phyloP scores from a whole-genome alignment of 2,329 filamentous ascomycete genomes.

The Colletotrichum eremochloae region DNA sequence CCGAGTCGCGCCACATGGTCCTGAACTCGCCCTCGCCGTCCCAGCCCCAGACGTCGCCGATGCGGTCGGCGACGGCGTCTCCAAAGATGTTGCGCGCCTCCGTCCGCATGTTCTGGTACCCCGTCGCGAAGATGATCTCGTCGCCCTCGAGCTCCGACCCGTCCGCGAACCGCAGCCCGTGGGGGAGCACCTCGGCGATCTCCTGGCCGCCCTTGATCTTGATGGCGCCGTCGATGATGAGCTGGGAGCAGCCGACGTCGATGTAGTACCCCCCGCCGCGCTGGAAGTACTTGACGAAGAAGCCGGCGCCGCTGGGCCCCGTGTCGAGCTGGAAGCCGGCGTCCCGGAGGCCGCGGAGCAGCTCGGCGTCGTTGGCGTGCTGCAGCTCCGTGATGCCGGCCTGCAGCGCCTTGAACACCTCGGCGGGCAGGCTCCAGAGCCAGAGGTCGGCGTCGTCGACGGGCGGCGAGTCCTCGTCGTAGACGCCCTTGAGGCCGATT shows the following conservation, averaged over 20 bases:
- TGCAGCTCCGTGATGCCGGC: constrained; percentile 55
- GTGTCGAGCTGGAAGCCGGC: constrained; percentile 73
- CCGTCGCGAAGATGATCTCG: constrained; percentile 61
- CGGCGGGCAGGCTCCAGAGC: constrained; percentile 68
- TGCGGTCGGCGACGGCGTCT: constrained; percentile 60
- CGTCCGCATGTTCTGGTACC: constrained; percentile 67
- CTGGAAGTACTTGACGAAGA: constrained; percentile 59
- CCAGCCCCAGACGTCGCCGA: constrained; percentile 62
- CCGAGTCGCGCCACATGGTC: constrained; percentile 50
- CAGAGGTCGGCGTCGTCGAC: constrained; percentile 76
- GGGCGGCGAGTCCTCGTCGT: constrained; percentile 67
- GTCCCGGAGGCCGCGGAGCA: constrained; percentile 60
- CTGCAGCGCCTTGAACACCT: constrained; percentile 73
- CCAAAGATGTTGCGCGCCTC: constrained; percentile 63
- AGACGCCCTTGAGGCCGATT: constrained; percentile 66
- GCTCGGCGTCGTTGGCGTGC: constrained; percentile 54
- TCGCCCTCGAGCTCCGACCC: constrained; percentile 51
- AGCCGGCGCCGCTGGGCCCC: constrained; percentile 62
- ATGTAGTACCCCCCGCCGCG: constrained; percentile 50
- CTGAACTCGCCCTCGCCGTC: constrained; percentile 62
- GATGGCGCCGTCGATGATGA: constrained; percentile 51
- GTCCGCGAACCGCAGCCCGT: constrained; percentile 59
- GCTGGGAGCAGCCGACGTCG: constrained; percentile 46
- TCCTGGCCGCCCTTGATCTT: constrained; percentile 64
- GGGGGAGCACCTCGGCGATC: constrained; percentile 63